Base-by-base conservation (phyloP, 306 rosid species). In the Malus sylvestris region DNA sequence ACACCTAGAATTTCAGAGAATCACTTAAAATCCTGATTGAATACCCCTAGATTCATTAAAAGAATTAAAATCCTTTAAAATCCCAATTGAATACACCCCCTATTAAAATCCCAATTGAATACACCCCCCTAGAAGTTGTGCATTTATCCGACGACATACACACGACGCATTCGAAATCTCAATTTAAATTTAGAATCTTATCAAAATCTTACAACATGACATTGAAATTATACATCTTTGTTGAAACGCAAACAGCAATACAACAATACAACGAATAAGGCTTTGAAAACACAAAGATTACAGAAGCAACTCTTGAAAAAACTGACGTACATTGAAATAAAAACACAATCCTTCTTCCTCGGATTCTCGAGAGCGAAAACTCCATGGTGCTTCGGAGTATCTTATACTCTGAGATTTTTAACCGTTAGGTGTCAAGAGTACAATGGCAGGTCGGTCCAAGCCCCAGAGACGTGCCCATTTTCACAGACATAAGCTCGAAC, bases 391-490 rank as follows among this genome's bases (percentile, higher is more conserved):
- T 46, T 46, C 19, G 19, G 52, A 46, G 18, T 46, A 46, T 45
- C 16, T 4, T 3, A 4, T 27, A 12, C 19, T 10, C 29, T 4
- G 52, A 13, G 18, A 46, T 46, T 15, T 49, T 49, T 49, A 49
- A 49, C 53, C 53, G 19, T 49, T 14, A 1, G 19, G 4, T 49
- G 51, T 80, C 45, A 93, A 61, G 93, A 61, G 80, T 83, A 92
- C 82, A 92, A 76, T 20, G 99, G 99, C 57, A 87, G 66, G 81
- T 96, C 96, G 1, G 99, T 96, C 99, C 99, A 96, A 1, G 99
- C 98, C 5, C 99, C 99, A 14, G 99, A 91, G 55, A 96, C 99
- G 78, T 96, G 99, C 1, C 99, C 99, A 74, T 90, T 92, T 45
- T 90, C 96, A 32, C 99, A 96, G 59, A 96, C 99, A 76, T 80